Evolutionary conservation across 2,329 filamentous ascomycete species (phyloP), one percentile per base, ranked within the genome.

Genomic region (Claviceps sp.): DNA sequence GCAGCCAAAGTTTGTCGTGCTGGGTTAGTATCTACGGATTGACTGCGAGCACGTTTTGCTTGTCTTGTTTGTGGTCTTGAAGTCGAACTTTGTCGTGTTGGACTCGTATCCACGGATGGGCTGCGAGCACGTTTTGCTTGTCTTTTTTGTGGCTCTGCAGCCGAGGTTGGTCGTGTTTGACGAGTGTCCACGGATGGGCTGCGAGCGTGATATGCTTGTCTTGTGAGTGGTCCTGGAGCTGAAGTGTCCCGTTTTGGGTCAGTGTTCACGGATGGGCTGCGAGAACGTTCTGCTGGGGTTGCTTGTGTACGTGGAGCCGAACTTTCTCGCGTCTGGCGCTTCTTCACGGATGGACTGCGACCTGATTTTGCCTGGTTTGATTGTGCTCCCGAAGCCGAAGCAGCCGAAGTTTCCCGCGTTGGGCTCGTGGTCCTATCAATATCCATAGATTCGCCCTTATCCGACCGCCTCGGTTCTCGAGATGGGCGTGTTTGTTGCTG

Each of bases 381-480:
- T 11, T 34, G 30, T 34, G 9, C 30, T 11, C 4, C 30, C 30
- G 30, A 11, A 34, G 30, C 30, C 30, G 30, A 34, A 34, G 30
- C 30, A 11, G 30, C 30, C 4, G 30, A 34, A 11, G 30, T 34
- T 34, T 4, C 30, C 30, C 9, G 9, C 30, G 9, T 34, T 11
- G 30, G 30, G 42, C 20, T n/a, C 20, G 50, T n/a, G 3, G 22
- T 43, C 4, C n/a, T n/a, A 43, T 55, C 51, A 20, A 52, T 22
- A 20, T 55, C 52, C 50, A 52, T 50, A 26, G 26, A 18, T 41
- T 45, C 47, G 11, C 50, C 48, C 16, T 1, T 20, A 9, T 47
- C 46, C 34, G 24, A 30, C 34, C 34, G 37, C 16, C 26, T 34
- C 7, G 16, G 7, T 30, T 41, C 22, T 13, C 13, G 38, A 13